Evolutionary conservation across 257 asterid species (phyloP), one percentile per base, ranked within the genome.

Genomic region (Solanum pimpinellifolium): DNA sequence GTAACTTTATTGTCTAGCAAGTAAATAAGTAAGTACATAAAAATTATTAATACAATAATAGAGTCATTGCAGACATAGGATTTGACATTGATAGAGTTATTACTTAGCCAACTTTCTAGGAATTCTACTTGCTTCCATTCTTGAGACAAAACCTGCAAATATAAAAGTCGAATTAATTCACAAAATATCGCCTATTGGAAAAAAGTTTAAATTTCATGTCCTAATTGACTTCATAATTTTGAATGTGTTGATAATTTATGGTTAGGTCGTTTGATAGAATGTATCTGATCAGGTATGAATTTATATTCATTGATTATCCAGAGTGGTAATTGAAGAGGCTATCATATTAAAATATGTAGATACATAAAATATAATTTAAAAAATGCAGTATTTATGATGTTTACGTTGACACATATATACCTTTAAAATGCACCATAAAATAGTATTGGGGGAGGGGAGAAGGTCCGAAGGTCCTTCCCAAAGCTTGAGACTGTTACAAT

Each of bases 131-230:
- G 83, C 56, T 75, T 75, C 83, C 56, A 39, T 75, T 41, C 83
- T 11, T 41, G 83, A 75, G 83, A 75, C 83, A 75, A 75, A 73
- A 75, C 59, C 83, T 23, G 59, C 83, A 39, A 75, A 75, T 75
- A 75, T 39, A 7, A 35, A 35, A 11, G 27, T 12, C 20, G 11
- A 39, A 21, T 16, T 33, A 31, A 70, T 70, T 75, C 20, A 39
- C 21, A 75, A 39, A 75, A 70, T 70, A 12, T 37, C 3, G 8
- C 33, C 33, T 41, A 6, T 39, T 39, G 11, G 6, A 74, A 74
- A 41, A 52, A 39, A 23, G 20, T 37, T 11, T 75, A 39, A 75
- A 39, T 18, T 23, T n/a, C 56, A 39, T 21, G 47, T 33, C 41
- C 77, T 16, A 31, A 18, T 70, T 70, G 25, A 56, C 65, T 56